phyloP scores from a whole-genome alignment of 2,329 filamentous ascomycete genomes.

The Ambrosiella beaveri region DNA sequence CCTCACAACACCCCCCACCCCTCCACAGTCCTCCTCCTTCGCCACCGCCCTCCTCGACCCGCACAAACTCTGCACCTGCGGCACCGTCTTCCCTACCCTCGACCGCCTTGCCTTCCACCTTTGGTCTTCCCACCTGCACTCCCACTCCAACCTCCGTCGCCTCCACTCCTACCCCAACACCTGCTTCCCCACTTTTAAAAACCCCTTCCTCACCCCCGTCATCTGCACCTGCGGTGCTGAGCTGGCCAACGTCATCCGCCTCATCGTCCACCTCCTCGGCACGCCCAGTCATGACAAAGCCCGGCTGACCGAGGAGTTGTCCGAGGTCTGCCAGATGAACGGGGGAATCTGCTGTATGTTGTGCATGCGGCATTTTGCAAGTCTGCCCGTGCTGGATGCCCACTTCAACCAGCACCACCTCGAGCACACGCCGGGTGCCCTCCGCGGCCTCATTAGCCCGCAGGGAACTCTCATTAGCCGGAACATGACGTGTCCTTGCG shows the following conservation, averaged over 20 bases:
- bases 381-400: not conserved
- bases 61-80: slow-evolving; percentile 1
- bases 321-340: not conserved
- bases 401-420: slow-evolving; percentile 4
- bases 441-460: not conserved
- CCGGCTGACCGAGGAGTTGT: not conserved
- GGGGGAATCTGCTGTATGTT: not conserved
- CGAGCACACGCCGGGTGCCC: not conserved
- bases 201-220: not conserved
- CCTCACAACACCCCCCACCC: not conserved
- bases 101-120: slow-evolving; percentile 1
- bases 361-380: not conserved
- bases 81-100: not conserved
- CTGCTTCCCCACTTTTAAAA: no score
- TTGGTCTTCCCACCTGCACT: not conserved
- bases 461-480: not conserved
- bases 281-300: not conserved
- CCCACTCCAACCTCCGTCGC: not conserved
- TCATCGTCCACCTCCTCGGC: not conserved
- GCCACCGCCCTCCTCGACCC: not conserved
- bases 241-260: not conserved
- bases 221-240: not conserved
- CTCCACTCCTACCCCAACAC: not conserved
- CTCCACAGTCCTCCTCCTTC: not conserved
- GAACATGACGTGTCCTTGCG: not conserved